Evolutionary conservation across 2,329 filamentous ascomycete genomes (phyloP).

Genomic region (Curvularia eragrostidis): DNA sequence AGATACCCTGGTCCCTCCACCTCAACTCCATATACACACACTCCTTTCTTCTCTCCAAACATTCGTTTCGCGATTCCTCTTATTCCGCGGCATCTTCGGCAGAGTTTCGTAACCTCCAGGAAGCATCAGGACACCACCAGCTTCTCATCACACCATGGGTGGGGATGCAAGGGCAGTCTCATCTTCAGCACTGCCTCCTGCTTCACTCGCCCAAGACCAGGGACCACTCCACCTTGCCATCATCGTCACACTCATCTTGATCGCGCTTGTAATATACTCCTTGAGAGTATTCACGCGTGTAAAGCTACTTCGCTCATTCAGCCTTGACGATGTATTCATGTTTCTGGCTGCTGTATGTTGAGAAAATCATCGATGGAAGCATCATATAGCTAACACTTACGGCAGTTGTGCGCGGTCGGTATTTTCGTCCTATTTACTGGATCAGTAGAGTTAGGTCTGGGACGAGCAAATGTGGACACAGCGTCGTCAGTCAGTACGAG

Average conservation of each 20-base stretch:
- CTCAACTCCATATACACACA: slow-evolving; percentile 10
- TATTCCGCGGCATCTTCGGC: slow-evolving; percentile 1
- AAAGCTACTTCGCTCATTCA: slow-evolving; percentile 56
- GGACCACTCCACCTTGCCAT: slow-evolving; percentile 50
- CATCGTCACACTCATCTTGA: slow-evolving; percentile 49
- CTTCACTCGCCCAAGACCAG: slow-evolving; percentile 38
- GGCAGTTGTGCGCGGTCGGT: slow-evolving; percentile 9
- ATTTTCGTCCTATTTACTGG: slow-evolving; percentile 15
- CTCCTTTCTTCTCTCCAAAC: slow-evolving; percentile 11
- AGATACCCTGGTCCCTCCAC: slow-evolving; percentile 6
- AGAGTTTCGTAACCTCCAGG: slow-evolving; percentile 5
- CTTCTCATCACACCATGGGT: slow-evolving; percentile 27
- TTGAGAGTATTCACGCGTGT: slow-evolving; percentile 55
- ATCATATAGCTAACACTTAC: background rate
- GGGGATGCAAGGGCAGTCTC: slow-evolving; percentile 24
- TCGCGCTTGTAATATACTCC: slow-evolving; percentile 52
- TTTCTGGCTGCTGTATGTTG: slow-evolving; percentile 47
- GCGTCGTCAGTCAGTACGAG: slow-evolving; percentile 1
- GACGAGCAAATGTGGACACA: slow-evolving; percentile 45
- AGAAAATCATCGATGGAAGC: background rate
- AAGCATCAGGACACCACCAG: slow-evolving; percentile 26
- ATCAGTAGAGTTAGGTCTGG: slow-evolving; percentile 47
- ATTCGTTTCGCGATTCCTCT: slow-evolving; percentile 11
- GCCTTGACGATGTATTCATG: slow-evolving; percentile 59
- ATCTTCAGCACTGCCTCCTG: slow-evolving; percentile 13